Evolutionary conservation across 2,329 filamentous ascomycete genomes (phyloP).

Genomic region (Colletotrichum theobromicola): DNA sequence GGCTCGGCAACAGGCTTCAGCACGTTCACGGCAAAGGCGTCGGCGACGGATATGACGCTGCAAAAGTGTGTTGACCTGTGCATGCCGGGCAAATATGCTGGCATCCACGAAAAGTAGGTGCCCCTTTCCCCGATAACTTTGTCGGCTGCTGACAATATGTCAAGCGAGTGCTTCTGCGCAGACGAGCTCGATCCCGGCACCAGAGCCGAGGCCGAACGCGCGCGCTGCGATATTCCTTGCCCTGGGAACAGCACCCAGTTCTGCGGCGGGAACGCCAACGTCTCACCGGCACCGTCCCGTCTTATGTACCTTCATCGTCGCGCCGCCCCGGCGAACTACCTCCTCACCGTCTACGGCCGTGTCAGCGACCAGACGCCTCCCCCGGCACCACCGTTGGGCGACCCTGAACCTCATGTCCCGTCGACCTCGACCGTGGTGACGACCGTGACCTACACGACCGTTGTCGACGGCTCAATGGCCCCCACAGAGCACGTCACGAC

Average conservation of each 20-base stretch:
- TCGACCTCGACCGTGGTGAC: constrained; percentile 12
- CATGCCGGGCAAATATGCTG: constrained; percentile 39
- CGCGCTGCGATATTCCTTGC: constrained; percentile 42
- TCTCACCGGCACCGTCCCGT: not conserved
- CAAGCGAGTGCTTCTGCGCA: constrained; percentile 49
- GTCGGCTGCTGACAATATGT: not conserved
- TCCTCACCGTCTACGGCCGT: constrained; percentile 50
- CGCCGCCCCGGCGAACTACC: constrained; percentile 31
- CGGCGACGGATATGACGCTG: constrained; percentile 42
- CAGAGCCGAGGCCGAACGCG: constrained; percentile 34
- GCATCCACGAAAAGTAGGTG: constrained; percentile 37
- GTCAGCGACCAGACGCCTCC: constrained; percentile 31
- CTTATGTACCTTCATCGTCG: constrained; percentile 25
- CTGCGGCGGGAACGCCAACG: constrained; percentile 44
- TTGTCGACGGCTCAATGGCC: constrained; percentile 38
- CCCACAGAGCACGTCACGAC: constrained; percentile 37
- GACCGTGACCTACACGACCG: constrained; percentile 36
- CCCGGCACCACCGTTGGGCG: constrained; percentile 35
- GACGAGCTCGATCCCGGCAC: constrained; percentile 43
- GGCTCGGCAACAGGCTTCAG: constrained; percentile 39
- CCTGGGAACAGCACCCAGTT: constrained; percentile 43
- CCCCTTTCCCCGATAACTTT: not conserved
- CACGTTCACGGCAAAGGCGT: constrained; percentile 35
- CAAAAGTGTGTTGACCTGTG: constrained; percentile 44
- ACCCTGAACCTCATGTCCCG: constrained; percentile 31